Percentiles rank a stretch among this genome's conserved stretches.
phyloP scores from a whole-genome alignment of 192 early-diverging fungal genomes.

The Piromyces sp. region DNA sequence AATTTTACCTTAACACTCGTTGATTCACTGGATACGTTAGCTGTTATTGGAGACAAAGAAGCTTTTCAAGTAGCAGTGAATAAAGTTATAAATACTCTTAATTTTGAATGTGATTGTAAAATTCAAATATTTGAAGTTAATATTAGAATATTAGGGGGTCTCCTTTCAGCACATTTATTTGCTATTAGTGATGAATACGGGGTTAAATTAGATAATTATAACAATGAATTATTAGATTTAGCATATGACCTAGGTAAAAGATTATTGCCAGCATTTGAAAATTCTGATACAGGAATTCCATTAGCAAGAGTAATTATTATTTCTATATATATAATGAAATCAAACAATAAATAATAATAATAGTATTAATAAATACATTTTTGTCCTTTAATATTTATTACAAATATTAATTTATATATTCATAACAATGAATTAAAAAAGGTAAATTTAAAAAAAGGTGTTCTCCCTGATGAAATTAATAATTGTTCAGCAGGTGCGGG shows the following conservation, averaged over 20 bases:
- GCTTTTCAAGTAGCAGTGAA: conserved; percentile 48
- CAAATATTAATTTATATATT: too few relatives aligned
- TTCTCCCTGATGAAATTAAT: conserved; percentile 49
- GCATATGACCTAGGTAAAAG: conserved; percentile 67
- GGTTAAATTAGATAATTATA: conserved; percentile 44
- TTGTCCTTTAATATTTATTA: too few relatives aligned
- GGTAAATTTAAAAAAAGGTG: conserved; percentile 60
- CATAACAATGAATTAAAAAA: too few relatives aligned
- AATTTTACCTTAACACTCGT: conserved; percentile 86
- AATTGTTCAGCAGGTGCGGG: conserved; percentile 74
- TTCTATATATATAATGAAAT: background rate
- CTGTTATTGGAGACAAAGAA: conserved; percentile 44
- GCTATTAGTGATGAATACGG: conserved; percentile 47
- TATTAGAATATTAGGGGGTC: conserved; percentile 73
- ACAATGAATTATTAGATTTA: conserved; percentile 56
- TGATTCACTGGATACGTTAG: conserved; percentile 76
- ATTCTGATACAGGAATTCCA: conserved; percentile 62
- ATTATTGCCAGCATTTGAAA: conserved; percentile 73
- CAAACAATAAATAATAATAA: background rate
- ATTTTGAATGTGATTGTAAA: conserved; percentile 64
- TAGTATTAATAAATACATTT: too few relatives aligned
- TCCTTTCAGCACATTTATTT: conserved; percentile 75
- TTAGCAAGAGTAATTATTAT: conserved; percentile 44
- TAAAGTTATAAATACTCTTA: conserved; percentile 24
- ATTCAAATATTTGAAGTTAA: conserved; percentile 94